phyloP scores from a whole-genome alignment of 306 rosid genomes.

The Fragaria nilgerrensis region DNA sequence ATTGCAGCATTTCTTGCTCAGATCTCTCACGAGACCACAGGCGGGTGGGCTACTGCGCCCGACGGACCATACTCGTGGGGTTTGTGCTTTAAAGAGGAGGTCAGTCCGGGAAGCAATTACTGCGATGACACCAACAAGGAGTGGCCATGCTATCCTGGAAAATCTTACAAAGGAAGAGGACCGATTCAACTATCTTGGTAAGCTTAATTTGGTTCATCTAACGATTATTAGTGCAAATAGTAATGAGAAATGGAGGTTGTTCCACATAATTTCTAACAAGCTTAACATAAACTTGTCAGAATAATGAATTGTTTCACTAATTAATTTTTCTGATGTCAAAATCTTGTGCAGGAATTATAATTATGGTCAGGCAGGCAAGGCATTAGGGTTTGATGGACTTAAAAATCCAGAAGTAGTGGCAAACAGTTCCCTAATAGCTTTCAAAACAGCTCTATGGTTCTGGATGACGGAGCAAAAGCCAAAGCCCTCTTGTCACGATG shows the following conservation, averaged over 20 bases:
- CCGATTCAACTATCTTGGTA: conserved; percentile 92
- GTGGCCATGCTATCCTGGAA: conserved; percentile 75
- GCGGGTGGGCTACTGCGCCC: conserved; percentile 93
- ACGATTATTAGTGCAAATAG: neutral
- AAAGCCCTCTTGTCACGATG: conserved; percentile 77
- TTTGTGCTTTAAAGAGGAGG: conserved; percentile 78
- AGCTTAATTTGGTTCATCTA: neutral
- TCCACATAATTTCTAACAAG: neutral
- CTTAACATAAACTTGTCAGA: neutral
- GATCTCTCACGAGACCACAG: conserved; percentile 81
- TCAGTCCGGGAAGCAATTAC: conserved; percentile 59
- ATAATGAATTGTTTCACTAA: neutral
- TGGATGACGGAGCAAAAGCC: conserved; percentile 69
- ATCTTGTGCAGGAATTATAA: conserved; percentile 58
- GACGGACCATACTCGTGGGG: conserved; percentile 92
- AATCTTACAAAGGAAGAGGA: conserved; percentile 77
- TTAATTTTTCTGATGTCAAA: neutral
- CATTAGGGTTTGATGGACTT: conserved; percentile 69
- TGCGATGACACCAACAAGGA: conserved; percentile 51
- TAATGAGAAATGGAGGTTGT: neutral
- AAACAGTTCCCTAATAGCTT: conserved; percentile 52
- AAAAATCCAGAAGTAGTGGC: conserved; percentile 71
- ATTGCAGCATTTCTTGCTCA: conserved; percentile 85
- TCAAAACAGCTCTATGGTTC: conserved; percentile 80
- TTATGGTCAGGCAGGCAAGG: conserved; percentile 81